phyloP scores from a whole-genome alignment of 257 asterid genomes.

The Orobanche coerulescens region DNA sequence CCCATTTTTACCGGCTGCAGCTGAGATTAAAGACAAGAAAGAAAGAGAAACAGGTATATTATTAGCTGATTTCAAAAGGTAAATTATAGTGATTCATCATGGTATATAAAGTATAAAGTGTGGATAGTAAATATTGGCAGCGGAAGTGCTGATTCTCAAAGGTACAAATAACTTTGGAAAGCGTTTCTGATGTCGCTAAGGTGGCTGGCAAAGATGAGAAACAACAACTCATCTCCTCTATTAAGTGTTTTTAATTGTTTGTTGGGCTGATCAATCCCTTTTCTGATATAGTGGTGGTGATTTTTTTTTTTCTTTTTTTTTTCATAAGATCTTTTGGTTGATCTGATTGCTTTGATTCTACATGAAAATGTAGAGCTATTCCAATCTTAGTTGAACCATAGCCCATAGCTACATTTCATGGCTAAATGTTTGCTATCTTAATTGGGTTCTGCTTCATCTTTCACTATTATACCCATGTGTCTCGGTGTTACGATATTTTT shows the following conservation, averaged over 20 bases:
- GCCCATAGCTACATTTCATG: neutral
- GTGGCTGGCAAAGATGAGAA: conserved; percentile 68
- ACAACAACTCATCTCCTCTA: conserved; percentile 61
- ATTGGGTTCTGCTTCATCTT: conserved; percentile 18
- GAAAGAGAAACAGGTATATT: neutral
- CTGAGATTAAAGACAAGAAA: conserved; percentile 16
- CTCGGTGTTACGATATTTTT: too few relatives aligned
- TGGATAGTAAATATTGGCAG: conserved; percentile 18
- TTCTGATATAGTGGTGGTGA: conserved; percentile 9
- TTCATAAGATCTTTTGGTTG: too few relatives aligned
- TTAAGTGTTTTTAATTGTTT: conserved; percentile 28
- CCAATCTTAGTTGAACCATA: too few relatives aligned
- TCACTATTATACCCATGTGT: neutral
- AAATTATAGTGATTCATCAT: conserved; percentile 14
- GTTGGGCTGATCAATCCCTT: conserved; percentile 20
- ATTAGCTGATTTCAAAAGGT: neutral
- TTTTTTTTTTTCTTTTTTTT: conserved; percentile 16
- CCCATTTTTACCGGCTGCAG: conserved; percentile 38
- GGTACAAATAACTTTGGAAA: conserved; percentile 33
- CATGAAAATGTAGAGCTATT: conserved; percentile 14
- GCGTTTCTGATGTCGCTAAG: conserved; percentile 56
- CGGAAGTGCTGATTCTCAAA: conserved; percentile 55
- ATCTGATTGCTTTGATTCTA: conserved; percentile 20
- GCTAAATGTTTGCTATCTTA: neutral
- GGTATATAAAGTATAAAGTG: conserved; percentile 12